Evolutionary conservation across 495 filamentous ascomycete genomes (phyloP).

Genomic region (Tuber borchii): DNA sequence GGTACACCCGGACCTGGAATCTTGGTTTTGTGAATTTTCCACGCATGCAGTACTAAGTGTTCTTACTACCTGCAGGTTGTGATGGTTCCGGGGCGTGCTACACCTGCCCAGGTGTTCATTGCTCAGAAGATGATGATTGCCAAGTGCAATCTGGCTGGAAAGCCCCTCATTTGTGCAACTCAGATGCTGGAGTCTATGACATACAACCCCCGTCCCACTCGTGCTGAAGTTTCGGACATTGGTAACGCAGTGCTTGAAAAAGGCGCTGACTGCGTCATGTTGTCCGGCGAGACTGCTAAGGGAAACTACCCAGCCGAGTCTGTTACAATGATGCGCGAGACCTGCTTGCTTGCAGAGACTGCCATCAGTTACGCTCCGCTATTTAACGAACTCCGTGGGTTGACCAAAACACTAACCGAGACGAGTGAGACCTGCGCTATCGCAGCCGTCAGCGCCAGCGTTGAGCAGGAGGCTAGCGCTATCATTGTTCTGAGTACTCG

Average conservation of each 20-base stretch:
- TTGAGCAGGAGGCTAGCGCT: conserved; percentile 91
- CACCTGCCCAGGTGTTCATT: conserved; percentile 94
- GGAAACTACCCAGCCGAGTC: conserved; percentile 88
- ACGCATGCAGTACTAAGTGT: background rate
- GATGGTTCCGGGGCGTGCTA: background rate
- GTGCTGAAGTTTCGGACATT: conserved; percentile 96
- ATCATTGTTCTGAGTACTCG: conserved; percentile 93
- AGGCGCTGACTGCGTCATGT: conserved; percentile 98
- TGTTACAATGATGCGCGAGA: conserved; percentile 95
- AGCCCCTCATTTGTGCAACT: conserved; percentile 85
- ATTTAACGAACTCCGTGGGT: conserved; percentile 85
- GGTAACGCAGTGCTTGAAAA: conserved; percentile 97
- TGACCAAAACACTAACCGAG: conserved; percentile 71
- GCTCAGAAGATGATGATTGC: conserved; percentile 99
- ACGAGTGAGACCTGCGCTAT: conserved; percentile 90
- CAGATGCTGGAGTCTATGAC: conserved; percentile 99
- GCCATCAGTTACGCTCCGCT: conserved; percentile 92
- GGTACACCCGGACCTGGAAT: background rate
- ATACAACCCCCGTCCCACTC: conserved; percentile 95
- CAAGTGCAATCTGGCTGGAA: conserved; percentile 99
- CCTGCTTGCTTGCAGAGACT: conserved; percentile 90
- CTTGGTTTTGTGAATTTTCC: background rate
- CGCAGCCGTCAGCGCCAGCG: conserved; percentile 84
- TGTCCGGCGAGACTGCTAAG: conserved; percentile 98
- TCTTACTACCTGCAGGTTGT: background rate